Base-by-base conservation (phyloP, 1,284 basidiomycete genomes). In the Apiotrichum siamense region DNA sequence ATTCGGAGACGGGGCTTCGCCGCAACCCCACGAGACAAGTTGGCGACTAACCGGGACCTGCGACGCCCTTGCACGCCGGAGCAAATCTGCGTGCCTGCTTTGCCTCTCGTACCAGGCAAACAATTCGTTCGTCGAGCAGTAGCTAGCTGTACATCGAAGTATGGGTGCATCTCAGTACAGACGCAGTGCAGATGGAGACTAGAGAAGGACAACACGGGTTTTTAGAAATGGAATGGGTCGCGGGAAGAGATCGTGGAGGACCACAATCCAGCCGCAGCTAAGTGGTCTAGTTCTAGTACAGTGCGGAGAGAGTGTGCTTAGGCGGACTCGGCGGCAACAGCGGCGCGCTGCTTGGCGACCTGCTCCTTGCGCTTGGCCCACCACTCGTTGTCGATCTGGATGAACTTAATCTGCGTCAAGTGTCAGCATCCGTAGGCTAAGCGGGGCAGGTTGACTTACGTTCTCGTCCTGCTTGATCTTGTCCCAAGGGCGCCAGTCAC, bases 401-500 rank as follows among this genome's bases (percentile, higher is more conserved):
- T 53, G 62, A 67, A 64, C 55, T 72, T 72, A 50, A 55, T 59
- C 65, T 70, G 52, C n/a, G n/a, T 36, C 24, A 32, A 29, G 5
- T 13, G 52, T 44, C 41, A 41, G 42, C n/a, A 13, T 23, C 27
- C 29, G 31, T 38, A 24, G 15, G 15, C 24, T 15, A 37, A 10
- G 40, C n/a, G 20, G 18, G 32, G 18, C 26, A 18, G 25, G 26
- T 18, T 27, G 33, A 48, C 40, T 58, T 47, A 68, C 57, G 66
- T 70, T 72, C 59, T 70, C 56, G 63, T 72, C 64, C 55, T 68
- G 65, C 63, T 67, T 64, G 65, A 72, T 58, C 56, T 64, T 67
- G 63, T 72, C 69, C 70, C 70, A 72, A 42, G 70, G 70, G 52
- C 56, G 61, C 69, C 66, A 69, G 64, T 70, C 67, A 57, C 64